phyloP scores from a whole-genome alignment of 768 basidiomycete genomes.

The Porphyrellus cyaneotinctus region DNA sequence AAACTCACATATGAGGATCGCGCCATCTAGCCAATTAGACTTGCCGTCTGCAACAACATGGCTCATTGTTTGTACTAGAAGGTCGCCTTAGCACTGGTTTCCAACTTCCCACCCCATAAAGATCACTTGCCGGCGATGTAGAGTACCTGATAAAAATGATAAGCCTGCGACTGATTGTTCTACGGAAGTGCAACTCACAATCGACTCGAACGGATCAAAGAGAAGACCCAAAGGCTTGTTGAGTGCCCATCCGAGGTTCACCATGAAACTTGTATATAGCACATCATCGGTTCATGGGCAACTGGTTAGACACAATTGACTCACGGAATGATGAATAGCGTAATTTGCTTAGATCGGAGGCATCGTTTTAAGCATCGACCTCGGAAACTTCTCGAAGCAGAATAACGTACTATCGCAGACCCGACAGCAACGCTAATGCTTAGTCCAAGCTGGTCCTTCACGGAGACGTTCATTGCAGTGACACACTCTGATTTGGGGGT shows the following conservation, averaged over 20 bases:
- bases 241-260: conserved; percentile 75
- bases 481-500: conserved; percentile 58
- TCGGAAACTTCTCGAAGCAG: not conserved
- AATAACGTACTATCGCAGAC: conserved; percentile 58
- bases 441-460: conserved; percentile 76
- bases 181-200: conserved; percentile 38
- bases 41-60: conserved; percentile 79
- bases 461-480: conserved; percentile 86
- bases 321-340: conserved; percentile 81
- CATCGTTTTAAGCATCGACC: not conserved
- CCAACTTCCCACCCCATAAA: conserved; percentile 37
- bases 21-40: conserved; percentile 82
- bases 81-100: conserved; percentile 11
- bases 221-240: conserved; percentile 76
- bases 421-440: conserved; percentile 84
- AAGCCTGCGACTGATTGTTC: conserved; percentile 1
- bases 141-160: conserved; percentile 26
- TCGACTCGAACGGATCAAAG: conserved; percentile 87
- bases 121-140: conserved; percentile 36
- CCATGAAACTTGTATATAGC: conserved; percentile 51
- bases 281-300: not conserved
- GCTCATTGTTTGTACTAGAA: conserved; percentile 74
- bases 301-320: conserved; percentile 19
- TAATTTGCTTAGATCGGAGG: conserved; percentile 57
- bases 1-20: conserved; percentile 60